Conservation (phyloP, 805 yeast species). For the Hanseniaspora valbyensis region DNA sequence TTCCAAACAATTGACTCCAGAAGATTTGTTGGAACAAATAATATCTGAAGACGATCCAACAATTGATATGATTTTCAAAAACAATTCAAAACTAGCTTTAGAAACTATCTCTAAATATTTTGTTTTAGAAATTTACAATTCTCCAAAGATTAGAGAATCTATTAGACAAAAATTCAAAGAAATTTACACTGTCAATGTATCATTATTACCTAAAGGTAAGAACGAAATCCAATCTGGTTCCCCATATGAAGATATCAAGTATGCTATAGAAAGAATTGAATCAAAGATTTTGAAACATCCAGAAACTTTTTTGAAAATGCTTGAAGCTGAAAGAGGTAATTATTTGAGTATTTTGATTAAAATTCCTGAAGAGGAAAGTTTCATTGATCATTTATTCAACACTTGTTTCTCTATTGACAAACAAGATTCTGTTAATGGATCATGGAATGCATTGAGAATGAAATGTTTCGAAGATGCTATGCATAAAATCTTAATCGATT, state of each 20-base stretch:
- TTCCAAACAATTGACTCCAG: constrained; percentile 47
- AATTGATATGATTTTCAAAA: constrained; percentile 35
- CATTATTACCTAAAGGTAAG: constrained; percentile 73
- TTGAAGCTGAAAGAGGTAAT: constrained; percentile 79
- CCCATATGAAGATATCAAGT: constrained; percentile 80
- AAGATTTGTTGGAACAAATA: constrained; percentile 38
- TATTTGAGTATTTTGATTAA: constrained; percentile 54
- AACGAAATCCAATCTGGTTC: constrained; percentile 67
- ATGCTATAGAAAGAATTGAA: constrained; percentile 71
- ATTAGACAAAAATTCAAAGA: constrained; percentile 51
- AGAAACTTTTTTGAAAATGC: constrained; percentile 74
- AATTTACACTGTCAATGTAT: constrained; percentile 60
- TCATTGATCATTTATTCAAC: constrained; percentile 39
- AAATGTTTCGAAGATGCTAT: constrained; percentile 56
- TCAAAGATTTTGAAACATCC: constrained; percentile 66
- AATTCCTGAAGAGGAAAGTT: constrained; percentile 31
- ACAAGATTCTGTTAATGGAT: constrained; percentile 57
- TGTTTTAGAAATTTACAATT: constrained; percentile 69
- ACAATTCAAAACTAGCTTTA: constrained; percentile 48
- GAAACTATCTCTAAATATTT: constrained; percentile 64
- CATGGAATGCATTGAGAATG: constrained; percentile 74
- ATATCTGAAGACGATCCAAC: constrained; percentile 27
- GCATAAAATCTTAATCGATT: constrained; percentile 52
- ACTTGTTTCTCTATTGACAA: constrained; percentile 62
- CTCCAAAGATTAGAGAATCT: constrained; percentile 67